Evolutionary conservation across 176 grass and related monocot species (phyloP), one percentile per base, ranked within the genome.

Genomic region (Eragrostis nindensis): DNA sequence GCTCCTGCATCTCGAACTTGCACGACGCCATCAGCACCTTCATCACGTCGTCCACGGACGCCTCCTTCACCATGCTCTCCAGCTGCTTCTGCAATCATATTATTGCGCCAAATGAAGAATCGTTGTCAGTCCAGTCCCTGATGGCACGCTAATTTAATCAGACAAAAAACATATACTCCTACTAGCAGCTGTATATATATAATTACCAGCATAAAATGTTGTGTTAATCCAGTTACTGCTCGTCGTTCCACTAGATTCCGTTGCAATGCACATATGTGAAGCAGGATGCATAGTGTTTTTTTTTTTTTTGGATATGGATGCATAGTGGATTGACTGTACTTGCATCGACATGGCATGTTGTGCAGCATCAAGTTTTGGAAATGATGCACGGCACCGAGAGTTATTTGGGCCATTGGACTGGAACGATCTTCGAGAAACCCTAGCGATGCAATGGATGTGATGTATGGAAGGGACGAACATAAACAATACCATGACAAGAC

Each of bases 51-150:
- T 99, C 91, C 27, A 99, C 92, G 19, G 93, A 90, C 27, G 93
- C 92, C 82, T 99, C 92, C 80, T 99, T 94, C 86, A 95, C 96
- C 90, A 99, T 99, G 78, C 79, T 85, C 77, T 90, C 92, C 54
- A 99, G 42, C 72, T 99, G 96, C 78, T 91, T 99, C 96, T 99
- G 93, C 81, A 86, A 30, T 15, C 7, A 36, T 2, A 36, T 36
- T 4, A 4, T 36, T 36, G n/a, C n/a, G n/a, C n/a, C n/a, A n/a
- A n/a, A n/a, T n/a, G n/a, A n/a, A n/a, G n/a, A n/a, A n/a, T n/a
- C 15, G 26, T 5, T 7, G 21, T 60, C 29, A 80, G 12, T 68
- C 26, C 25, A 4, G 32, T 2, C 32, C 32, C 14, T 22, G n/a
- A n/a, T n/a, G 45, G 8, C 11, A 38, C 24, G 5, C 8, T 12